A percentile compares a stretch with the other conserved stretches of the same genome.
Evolutionary conservation across 331 rosid species (phyloP).

Genomic region (Quercus lobata): DNA sequence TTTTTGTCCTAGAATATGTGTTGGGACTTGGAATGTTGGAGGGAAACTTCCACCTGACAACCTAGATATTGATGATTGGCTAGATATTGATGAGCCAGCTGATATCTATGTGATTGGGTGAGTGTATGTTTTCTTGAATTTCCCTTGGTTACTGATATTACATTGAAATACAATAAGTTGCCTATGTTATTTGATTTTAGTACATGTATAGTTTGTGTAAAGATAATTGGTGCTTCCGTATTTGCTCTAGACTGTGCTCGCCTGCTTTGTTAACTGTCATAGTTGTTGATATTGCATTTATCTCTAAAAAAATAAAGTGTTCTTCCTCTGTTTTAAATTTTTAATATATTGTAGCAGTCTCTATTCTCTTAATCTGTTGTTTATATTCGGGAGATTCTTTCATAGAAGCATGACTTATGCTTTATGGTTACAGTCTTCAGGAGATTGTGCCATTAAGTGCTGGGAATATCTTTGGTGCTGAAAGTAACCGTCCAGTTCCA

Average conservation of each 20-base stretch:
- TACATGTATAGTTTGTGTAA: neutral
- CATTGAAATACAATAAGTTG: conserved; percentile 10
- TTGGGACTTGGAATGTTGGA: conserved; percentile 93
- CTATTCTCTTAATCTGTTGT: neutral
- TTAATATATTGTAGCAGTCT: neutral
- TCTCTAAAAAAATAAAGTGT: neutral
- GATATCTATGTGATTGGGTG: conserved; percentile 96
- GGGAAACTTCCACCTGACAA: conserved; percentile 89
- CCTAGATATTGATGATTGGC: conserved; percentile 86
- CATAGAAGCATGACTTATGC: neutral
- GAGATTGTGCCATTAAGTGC: conserved; percentile 93
- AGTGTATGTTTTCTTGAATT: conserved; percentile 4
- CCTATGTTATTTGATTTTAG: neutral
- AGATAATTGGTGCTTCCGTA: neutral
- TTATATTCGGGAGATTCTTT: neutral
- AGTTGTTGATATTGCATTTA: neutral
- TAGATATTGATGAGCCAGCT: conserved; percentile 72
- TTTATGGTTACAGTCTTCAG: conserved; percentile 64
- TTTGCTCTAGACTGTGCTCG: neutral
- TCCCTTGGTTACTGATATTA: neutral
- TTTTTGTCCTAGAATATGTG: conserved; percentile 54
- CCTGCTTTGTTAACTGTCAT: neutral
- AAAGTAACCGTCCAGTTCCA: conserved; percentile 63
- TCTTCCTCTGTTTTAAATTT: neutral
- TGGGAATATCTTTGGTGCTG: conserved; percentile 80